These are phyloP conservation scores for Tympanopsis confertula DNA, from an alignment of 2,329 filamentous ascomycete species.

Conservation along the genomic window DNA sequence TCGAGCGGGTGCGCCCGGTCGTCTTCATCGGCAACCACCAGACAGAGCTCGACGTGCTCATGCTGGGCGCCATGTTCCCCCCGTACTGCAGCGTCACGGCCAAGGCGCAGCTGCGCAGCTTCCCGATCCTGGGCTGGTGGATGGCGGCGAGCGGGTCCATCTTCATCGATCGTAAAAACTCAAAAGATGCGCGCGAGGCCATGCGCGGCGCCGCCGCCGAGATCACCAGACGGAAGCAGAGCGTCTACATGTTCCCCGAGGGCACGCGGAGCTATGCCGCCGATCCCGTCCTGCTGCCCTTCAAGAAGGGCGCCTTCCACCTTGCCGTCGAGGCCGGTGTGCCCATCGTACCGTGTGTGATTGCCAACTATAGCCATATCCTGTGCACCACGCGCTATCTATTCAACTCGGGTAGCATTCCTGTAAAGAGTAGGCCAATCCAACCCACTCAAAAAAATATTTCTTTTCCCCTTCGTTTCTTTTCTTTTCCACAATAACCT, in stretches of 20 bases:
- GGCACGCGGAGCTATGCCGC: slow-evolving; percentile 83
- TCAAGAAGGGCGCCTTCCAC: slow-evolving; percentile 98
- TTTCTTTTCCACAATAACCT: not conserved
- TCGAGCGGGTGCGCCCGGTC: slow-evolving; percentile 61
- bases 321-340: slow-evolving; percentile 88
- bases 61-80: slow-evolving; percentile 82
- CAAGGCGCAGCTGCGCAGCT: slow-evolving; percentile 68
- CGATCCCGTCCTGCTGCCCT: slow-evolving; percentile 74
- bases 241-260: slow-evolving; percentile 81
- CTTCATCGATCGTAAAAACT: slow-evolving; percentile 88
- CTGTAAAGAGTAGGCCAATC: slow-evolving; percentile 53
- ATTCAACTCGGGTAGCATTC: slow-evolving; percentile 61
- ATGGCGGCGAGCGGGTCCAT: slow-evolving; percentile 79
- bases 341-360: slow-evolving; percentile 76
- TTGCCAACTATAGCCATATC: slow-evolving; percentile 69
- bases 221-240: slow-evolving; percentile 63
- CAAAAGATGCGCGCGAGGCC: slow-evolving; percentile 68
- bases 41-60: slow-evolving; percentile 85
- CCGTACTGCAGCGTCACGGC: slow-evolving; percentile 86
- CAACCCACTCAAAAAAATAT: not conserved
- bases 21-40: slow-evolving; percentile 95
- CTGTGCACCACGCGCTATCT: slow-evolving; percentile 50
- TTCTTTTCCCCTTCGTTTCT: not conserved
- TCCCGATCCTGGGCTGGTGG: slow-evolving; percentile 89
- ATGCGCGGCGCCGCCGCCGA: slow-evolving; percentile 74